A percentile compares a stretch with the other conserved stretches of the same genome.
Conservation (phyloP, 2,329 filamentous ascomycete genomes). For the Metarhizium album region DNA sequence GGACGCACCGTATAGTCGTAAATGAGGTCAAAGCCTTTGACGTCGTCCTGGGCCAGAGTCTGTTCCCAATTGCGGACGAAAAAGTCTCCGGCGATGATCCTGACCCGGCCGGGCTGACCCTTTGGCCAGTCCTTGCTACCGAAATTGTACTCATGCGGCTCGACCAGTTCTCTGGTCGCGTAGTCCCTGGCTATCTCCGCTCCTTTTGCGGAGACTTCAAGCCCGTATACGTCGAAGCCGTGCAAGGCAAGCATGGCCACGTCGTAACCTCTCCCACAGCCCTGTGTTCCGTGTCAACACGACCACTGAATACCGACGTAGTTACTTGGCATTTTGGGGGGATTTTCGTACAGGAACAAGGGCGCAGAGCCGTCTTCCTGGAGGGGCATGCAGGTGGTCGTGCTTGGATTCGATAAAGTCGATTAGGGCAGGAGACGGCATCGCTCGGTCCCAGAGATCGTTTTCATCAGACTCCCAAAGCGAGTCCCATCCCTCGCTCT, state of each 20-base stretch:
- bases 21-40: slow-evolving; percentile 3
- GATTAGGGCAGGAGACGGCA: slow-evolving; percentile 4
- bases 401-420: slow-evolving; percentile 2
- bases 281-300: not conserved
- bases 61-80: slow-evolving; percentile 3
- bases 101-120: not conserved
- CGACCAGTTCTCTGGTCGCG: not conserved
- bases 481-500: slow-evolving; percentile 1
- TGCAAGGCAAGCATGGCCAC: slow-evolving; percentile 7
- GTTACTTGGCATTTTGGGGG: not conserved
- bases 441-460: slow-evolving; percentile 5
- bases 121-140: not conserved
- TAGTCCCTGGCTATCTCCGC: slow-evolving; percentile 3
- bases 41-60: not conserved
- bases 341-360: slow-evolving; percentile 1
- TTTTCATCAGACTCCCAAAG: slow-evolving; percentile 6
- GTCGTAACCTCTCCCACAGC: slow-evolving; percentile 5
- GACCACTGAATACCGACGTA: not conserved
- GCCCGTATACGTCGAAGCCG: slow-evolving; percentile 5
- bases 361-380: not conserved
- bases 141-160: slow-evolving; percentile 2
- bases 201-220: slow-evolving; percentile 5
- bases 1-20: slow-evolving; percentile 5
- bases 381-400: not conserved
- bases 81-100: slow-evolving; percentile 3